Evolutionary conservation across 805 yeast genomes (phyloP), one percentile per base, ranked within the genome.

Genomic region (Starmerella gropengiesseri): DNA sequence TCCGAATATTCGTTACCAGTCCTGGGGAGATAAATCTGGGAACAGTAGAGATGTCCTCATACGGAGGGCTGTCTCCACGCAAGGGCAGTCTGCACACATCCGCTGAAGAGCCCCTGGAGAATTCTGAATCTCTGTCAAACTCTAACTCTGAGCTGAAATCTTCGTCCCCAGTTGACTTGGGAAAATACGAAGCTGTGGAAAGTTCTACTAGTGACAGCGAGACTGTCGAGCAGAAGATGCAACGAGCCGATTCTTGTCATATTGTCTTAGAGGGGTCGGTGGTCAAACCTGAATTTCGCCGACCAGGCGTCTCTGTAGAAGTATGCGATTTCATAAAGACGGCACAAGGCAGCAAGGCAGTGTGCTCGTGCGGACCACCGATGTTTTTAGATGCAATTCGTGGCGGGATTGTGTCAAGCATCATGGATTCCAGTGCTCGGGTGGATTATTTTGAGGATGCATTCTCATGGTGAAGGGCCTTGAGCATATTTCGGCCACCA

Each of bases 361-460:
- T 77, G 33, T 63, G 75, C 25, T 65, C 74, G 1, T 77, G 83
- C 62, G 83, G 83, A 4, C 79, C 76, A 32, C 69, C 77, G 27
- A 45, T 55, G 13, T 70, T 75, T 65, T 75, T 69, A 44, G 87
- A 80, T 54, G 63, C 60, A 2, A 47, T 76, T 20, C 68, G 86
- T 52, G 59, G 64, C n/a, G 48, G 51, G 2, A 45, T 68, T 17
- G 54, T 63, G 14, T 19, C 54, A 3, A 47, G 45, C 51, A 61
- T 39, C 31, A 45, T 33, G 39, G 52, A 11, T 22, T 45, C 41
- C 37, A 53, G 20, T 52, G 61, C 38, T 39, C 48, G 55, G 7
- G 56, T 61, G 1, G 63, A 60, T 37, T 61, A 59, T 35, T 61
- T 54, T 37, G 65, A 61, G 45, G 65, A 61, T 43, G 61, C 63